Evolutionary conservation across 768 basidiomycete species (phyloP).

Genomic region (Collybia nuda): DNA sequence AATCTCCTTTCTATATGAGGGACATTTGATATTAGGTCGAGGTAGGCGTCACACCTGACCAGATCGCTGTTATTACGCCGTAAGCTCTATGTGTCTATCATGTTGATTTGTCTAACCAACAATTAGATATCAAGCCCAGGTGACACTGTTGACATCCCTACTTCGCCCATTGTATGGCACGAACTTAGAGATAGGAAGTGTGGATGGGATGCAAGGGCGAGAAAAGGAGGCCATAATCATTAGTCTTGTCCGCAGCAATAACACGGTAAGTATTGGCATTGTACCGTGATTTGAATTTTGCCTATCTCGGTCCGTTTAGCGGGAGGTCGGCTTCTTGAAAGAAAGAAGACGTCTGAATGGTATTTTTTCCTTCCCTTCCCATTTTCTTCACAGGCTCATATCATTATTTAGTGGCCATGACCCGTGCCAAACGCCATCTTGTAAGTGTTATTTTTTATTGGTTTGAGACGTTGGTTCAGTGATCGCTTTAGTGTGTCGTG

Average conservation of each 20-base stretch:
- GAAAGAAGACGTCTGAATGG: constrained; percentile 92
- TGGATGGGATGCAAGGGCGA: constrained; percentile 97
- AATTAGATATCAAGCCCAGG: constrained; percentile 89
- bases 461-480: neutral
- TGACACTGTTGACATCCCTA: constrained; percentile 76
- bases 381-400: constrained; percentile 2
- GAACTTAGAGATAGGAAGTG: constrained; percentile 85
- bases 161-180: constrained; percentile 69
- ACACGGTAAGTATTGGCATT: constrained; percentile 49
- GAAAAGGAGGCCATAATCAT: constrained; percentile 95
- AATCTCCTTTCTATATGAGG: neutral
- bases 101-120: neutral
- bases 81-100: constrained; percentile 28
- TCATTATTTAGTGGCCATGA: constrained; percentile 76
- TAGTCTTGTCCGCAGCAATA: constrained; percentile 90
- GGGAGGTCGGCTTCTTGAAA: constrained; percentile 92
- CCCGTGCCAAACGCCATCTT: constrained; percentile 83
- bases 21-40: constrained; percentile 40
- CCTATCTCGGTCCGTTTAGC: constrained; percentile 33
- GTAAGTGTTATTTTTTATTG: constrained; percentile 45
- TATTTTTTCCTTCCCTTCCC: constrained; percentile 17
- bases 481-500: constrained; percentile 67
- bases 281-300: neutral
- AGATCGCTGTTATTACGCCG: constrained; percentile 90
- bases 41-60: constrained; percentile 59